Evolutionary conservation across 768 basidiomycete species (phyloP), one percentile per base, ranked within the genome.

Genomic region (Lentinula guzmanii): DNA sequence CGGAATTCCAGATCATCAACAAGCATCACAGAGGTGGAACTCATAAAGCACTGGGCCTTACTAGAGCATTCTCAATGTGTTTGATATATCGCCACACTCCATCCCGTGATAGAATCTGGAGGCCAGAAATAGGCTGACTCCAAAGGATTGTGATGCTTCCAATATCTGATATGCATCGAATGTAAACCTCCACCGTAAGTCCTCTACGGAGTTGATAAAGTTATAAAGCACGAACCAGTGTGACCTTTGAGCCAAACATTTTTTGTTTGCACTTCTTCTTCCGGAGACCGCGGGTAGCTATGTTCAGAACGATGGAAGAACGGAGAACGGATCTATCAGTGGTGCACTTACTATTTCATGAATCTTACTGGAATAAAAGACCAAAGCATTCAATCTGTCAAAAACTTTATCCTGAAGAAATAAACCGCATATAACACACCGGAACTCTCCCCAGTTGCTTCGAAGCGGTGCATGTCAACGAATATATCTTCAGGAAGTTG

Each of bases 221-320:
- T n/a, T 34, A 2, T 15, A 16, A 10, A 21, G 9, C 5, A 61
- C 68, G 6, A 50, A 82, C 83, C 83, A 0, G 80, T 82, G 63
- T 86, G 85, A 2, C 85, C 84, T 62, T 86, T 84, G 9, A 85
- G 70, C 82, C 82, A 86, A 16, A 86, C 81, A 51, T 82, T 79
- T 41, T 81, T 79, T 0, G 81, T 78, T 64, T 78, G 77, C 10
- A 52, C 59, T 61, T 84, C 84, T 9, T 85, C 83, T 21, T 80
- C 81, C 37, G 72, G 67, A 1, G 76, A 71, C 28, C 81, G 77
- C 3, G 82, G 83, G 63, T 82, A 81, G 66, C 83, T 85, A 51
- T 18, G 24, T 24, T 58, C 16, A 51, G 43, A 34, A 10, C 24
- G 52, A 43, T 24, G 16, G 4, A 11, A 18, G 42, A n/a, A 31